phyloP scores from a whole-genome alignment of 2,329 filamentous ascomycete genomes.

The Ilyonectria mors-panacis region DNA sequence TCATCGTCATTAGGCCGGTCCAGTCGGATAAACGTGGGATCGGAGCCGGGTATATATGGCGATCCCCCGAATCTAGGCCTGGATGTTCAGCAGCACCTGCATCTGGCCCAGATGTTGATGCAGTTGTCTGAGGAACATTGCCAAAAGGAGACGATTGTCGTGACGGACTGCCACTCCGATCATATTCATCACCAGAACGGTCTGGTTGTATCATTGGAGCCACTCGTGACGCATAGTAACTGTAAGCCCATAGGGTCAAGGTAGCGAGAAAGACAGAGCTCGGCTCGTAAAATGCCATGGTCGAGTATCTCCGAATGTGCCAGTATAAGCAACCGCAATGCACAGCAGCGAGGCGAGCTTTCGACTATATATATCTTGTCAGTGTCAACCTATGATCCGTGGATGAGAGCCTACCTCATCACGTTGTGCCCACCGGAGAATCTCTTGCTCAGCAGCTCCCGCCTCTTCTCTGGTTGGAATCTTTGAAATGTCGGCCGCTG shows the following conservation, averaged over 20 bases:
- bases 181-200: neutral
- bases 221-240: slow-evolving; percentile 37
- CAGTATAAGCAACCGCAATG: slow-evolving; percentile 63
- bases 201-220: neutral
- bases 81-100: neutral
- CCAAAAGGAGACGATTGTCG: slow-evolving; percentile 11
- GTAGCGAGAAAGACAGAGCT: slow-evolving; percentile 56
- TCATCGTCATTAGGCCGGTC: slow-evolving; percentile 72
- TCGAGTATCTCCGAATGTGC: slow-evolving; percentile 62
- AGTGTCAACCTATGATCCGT: neutral
- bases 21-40: slow-evolving; percentile 63
- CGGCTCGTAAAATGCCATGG: slow-evolving; percentile 57
- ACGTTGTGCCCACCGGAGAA: slow-evolving; percentile 54
- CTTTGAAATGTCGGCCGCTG: neutral
- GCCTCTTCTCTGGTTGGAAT: slow-evolving; percentile 36
- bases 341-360: slow-evolving; percentile 60
- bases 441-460: slow-evolving; percentile 42
- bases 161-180: slow-evolving; percentile 21
- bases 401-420: slow-evolving; percentile 41
- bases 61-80: neutral
- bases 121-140: neutral
- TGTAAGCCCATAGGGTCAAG: slow-evolving; percentile 58
- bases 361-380: slow-evolving; percentile 48
- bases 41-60: slow-evolving; percentile 20
- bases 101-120: slow-evolving; percentile 8